Conservation (phyloP, 2,329 filamentous ascomycete genomes). For the Penicillium sp. region DNA sequence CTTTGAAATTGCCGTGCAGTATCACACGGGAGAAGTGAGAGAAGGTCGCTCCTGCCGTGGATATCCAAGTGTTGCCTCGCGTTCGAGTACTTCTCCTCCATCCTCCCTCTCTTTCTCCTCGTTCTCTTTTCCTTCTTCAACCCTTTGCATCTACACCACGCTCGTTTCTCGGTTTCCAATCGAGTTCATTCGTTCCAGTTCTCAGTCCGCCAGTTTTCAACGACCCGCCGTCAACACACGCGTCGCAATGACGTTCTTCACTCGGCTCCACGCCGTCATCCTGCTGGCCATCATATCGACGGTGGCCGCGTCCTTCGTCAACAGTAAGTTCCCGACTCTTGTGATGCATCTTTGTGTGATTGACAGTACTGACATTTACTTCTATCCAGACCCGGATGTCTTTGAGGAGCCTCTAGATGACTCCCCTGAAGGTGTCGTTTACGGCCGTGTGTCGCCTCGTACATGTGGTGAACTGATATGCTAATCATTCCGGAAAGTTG, state of each 20-base stretch:
- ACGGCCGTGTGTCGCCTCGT: not conserved
- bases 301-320: conserved; percentile 11
- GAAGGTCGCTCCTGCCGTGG: not conserved
- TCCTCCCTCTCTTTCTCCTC: not conserved
- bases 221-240: not conserved
- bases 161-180: not conserved
- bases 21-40: not conserved
- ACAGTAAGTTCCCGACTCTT: conserved; percentile 19
- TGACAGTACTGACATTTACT: not conserved
- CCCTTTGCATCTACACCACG: not conserved
- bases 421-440: not conserved
- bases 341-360: not conserved
- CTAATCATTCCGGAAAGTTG: conserved; percentile 5
- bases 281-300: conserved; percentile 23
- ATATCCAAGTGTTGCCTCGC: not conserved
- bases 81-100: conserved; percentile 1
- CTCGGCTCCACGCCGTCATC: conserved; percentile 14
- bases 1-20: not conserved
- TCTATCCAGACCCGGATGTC: not conserved
- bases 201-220: not conserved
- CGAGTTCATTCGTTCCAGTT: not conserved
- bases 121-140: conserved; percentile 1
- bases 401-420: not conserved
- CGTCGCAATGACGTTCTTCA: conserved; percentile 9
- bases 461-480: not conserved